Percentiles rank a stretch among this genome's conserved stretches.
phyloP scores from a whole-genome alignment of 805 yeast species.

The Pichia eremophila region DNA sequence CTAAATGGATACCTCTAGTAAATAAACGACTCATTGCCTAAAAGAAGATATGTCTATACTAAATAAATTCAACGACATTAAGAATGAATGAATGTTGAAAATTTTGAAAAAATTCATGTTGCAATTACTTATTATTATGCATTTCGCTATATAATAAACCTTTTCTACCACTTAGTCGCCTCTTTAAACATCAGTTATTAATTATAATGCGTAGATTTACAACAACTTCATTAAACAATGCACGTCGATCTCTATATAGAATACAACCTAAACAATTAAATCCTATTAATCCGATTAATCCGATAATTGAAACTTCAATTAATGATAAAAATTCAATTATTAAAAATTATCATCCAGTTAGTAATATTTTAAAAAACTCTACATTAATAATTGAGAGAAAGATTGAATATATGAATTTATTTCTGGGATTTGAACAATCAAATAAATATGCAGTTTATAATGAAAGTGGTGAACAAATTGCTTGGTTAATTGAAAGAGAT shows the following conservation, averaged over 20 bases:
- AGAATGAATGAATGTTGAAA: too few species aligned
- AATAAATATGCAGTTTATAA: constrained; percentile 70
- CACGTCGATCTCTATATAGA: background rate
- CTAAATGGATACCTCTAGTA: constrained; percentile 45
- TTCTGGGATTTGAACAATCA: constrained; percentile 87
- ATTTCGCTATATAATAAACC: too few species aligned
- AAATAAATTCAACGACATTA: too few species aligned
- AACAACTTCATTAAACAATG: too few species aligned
- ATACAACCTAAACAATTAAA: too few species aligned
- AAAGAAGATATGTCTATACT: too few species aligned
- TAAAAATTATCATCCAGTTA: constrained; percentile 48
- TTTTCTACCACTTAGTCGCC: too few species aligned
- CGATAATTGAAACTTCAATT: background rate
- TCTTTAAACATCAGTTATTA: too few species aligned
- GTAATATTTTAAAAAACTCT: constrained; percentile 62
- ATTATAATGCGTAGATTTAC: too few species aligned
- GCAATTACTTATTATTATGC: too few species aligned
- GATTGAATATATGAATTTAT: constrained; percentile 78
- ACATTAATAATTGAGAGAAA: constrained; percentile 81
- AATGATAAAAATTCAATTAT: constrained; percentile 24
- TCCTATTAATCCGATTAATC: too few species aligned
- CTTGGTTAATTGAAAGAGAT: constrained; percentile 77
- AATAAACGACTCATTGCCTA: background rate
- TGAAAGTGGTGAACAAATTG: constrained; percentile 63
- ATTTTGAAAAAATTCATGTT: too few species aligned